A percentile compares a stretch with the other conserved stretches of the same genome.
These are phyloP conservation scores for Chaetomium tenue DNA, from an alignment of 495 filamentous ascomycete species.

Conservation along the genomic window DNA sequence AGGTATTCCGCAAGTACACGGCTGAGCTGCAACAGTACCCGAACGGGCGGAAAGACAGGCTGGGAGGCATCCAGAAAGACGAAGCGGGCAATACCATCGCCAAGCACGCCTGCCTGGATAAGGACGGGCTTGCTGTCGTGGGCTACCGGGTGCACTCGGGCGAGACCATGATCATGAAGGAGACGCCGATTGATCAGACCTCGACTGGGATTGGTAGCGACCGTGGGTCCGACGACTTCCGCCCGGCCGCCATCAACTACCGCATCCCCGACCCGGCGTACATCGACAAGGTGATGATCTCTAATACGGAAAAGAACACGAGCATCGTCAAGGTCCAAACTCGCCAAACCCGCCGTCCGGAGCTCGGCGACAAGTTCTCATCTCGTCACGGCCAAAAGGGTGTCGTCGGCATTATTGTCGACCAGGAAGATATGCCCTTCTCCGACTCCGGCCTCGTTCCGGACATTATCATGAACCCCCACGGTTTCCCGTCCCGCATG, in stretches of 20 bases:
- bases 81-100: slow-evolving; percentile 52
- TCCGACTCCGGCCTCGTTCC: slow-evolving; percentile 84
- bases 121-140: slow-evolving; percentile 79
- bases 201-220: slow-evolving; percentile 64
- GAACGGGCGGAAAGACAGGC: slow-evolving; percentile 72
- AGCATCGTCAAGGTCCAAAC: slow-evolving; percentile 87
- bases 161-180: slow-evolving; percentile 86
- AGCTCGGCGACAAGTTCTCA: slow-evolving; percentile 97
- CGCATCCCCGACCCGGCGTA: slow-evolving; percentile 79
- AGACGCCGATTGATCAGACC: slow-evolving; percentile 69
- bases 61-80: slow-evolving; percentile 63
- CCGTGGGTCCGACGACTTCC: slow-evolving; percentile 58
- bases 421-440: slow-evolving; percentile 97
- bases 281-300: slow-evolving; percentile 92
- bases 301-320: slow-evolving; percentile 76
- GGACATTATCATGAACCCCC: slow-evolving; percentile 99
- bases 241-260: slow-evolving; percentile 73
- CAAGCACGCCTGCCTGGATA: slow-evolving; percentile 72
- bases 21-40: slow-evolving; percentile 75
- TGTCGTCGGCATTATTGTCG: slow-evolving; percentile 91
- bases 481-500: slow-evolving; percentile 99
- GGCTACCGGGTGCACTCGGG: slow-evolving; percentile 69
- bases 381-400: slow-evolving; percentile 99
- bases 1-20: slow-evolving; percentile 87
- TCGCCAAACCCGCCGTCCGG: slow-evolving; percentile 86